Evolutionary conservation across 768 basidiomycete genomes (phyloP), one percentile per base, ranked within the genome.

Genomic region (Panaeolus papilionaceus): DNA sequence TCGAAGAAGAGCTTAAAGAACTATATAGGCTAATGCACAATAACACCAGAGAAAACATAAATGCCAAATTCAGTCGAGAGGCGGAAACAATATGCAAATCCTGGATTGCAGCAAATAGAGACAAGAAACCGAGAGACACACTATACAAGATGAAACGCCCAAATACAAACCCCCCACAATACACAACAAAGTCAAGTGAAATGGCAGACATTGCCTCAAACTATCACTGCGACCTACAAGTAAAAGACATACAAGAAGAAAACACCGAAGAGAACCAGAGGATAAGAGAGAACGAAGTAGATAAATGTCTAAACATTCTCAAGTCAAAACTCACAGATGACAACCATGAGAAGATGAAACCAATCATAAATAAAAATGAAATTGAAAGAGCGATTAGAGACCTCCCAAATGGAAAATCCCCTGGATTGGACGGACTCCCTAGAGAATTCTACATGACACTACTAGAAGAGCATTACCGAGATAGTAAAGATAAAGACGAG

Each of bases 191-290:
- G 0, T 76, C 79, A 0, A 8, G 66, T 0, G 63, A 76, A n/a
- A 83, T 82, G 81, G 76, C 79, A 0, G 64, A 79, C 0, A 63
- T 81, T 0, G 76, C 79, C 0, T 64, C 62, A 20, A 26, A 73
- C 14, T 73, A 79, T 61, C 78, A 81, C 61, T 64, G 76, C 0
- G 11, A 71, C 0, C 72, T 82, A 0, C 79, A 82, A 61, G 20
- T 42, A 14, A 65, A 64, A 33, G 72, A 64, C 18, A 42, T 54
- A 6, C 23, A 45, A 39, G 38, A 6, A 44, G 51, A 40, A 69
- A 11, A 10, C 51, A 54, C 12, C 0, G 9, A 12, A 23, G 23
- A 23, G 23, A 23, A 23, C 23, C 23, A 2, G 51, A 54, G 23
- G 23, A 23, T 23, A 33, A 45, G 67, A 26, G 51, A 62, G 0